These are phyloP conservation scores for Epichloe aotearoae DNA, from an alignment of 2,329 filamentous ascomycete genomes.

Conservation along the genomic window DNA sequence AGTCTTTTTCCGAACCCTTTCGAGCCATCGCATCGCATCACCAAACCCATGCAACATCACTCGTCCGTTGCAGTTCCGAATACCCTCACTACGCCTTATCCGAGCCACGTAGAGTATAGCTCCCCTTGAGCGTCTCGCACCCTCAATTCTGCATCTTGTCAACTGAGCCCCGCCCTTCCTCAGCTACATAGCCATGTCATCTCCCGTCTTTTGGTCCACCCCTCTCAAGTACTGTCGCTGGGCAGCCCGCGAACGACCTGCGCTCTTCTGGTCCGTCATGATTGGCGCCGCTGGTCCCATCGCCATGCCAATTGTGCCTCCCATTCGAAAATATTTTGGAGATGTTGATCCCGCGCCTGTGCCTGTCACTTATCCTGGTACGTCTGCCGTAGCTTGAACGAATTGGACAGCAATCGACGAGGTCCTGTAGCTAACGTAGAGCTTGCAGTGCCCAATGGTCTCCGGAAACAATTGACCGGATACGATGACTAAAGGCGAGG, in stretches of 20 bases:
- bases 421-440: background rate
- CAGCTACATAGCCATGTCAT: constrained; percentile 43
- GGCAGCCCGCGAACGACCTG: constrained; percentile 77
- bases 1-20: background rate
- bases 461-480: constrained; percentile 45
- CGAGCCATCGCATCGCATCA: background rate
- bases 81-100: background rate
- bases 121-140: background rate
- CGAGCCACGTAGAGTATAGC: background rate
- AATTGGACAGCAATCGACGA: background rate
- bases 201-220: constrained; percentile 68
- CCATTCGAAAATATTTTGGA: constrained; percentile 58
- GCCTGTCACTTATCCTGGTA: constrained; percentile 88
- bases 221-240: constrained; percentile 74
- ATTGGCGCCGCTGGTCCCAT: constrained; percentile 63
- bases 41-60: background rate
- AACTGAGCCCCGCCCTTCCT: background rate
- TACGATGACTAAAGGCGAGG: constrained; percentile 41
- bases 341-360: constrained; percentile 60
- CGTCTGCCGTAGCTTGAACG: constrained; percentile 20
- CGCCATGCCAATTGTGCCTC: constrained; percentile 56
- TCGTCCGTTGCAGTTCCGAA: background rate
- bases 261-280: constrained; percentile 76
- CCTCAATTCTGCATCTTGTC: background rate
- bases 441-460: constrained; percentile 39